These are phyloP conservation scores for Coemansia aciculifera DNA, from an alignment of 192 early-diverging fungal species.

Conservation along the genomic window DNA sequence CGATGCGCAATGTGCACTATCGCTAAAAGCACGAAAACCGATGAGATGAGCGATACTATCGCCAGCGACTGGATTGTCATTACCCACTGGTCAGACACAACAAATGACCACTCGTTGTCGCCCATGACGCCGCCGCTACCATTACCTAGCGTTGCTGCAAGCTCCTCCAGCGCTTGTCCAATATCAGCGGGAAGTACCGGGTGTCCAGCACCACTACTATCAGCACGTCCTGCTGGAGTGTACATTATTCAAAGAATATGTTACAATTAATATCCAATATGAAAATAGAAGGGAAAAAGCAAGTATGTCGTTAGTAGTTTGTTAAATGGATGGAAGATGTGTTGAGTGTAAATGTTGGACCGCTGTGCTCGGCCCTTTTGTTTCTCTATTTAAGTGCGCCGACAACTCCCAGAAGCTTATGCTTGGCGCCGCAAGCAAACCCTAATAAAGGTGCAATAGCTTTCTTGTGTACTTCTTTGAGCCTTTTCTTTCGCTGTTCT, in stretches of 20 bases:
- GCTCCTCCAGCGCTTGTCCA: background rate
- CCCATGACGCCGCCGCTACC: slow-evolving; percentile 1
- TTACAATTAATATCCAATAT: background rate
- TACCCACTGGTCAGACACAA: slow-evolving; percentile 32
- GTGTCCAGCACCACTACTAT: background rate
- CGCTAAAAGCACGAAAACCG: slow-evolving; percentile 10
- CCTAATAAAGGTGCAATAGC: slow-evolving; percentile 1
- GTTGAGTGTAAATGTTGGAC: background rate
- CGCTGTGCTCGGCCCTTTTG: background rate
- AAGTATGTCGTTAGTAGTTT: background rate
- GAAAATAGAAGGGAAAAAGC: background rate
- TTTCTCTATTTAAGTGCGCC: background rate
- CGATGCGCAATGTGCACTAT: slow-evolving; percentile 15
- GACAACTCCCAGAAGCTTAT: background rate
- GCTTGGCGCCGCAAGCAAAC: background rate
- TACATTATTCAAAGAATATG: background rate
- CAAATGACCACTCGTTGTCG: slow-evolving; percentile 30
- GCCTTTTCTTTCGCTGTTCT: background rate
- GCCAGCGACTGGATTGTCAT: slow-evolving; percentile 31
- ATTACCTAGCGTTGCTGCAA: slow-evolving; percentile 4
- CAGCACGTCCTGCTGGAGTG: background rate
- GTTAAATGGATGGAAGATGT: background rate
- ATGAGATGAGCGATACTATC: slow-evolving; percentile 26
- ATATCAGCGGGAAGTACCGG: background rate
- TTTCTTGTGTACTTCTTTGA: background rate